Base-by-base conservation (phyloP, 495 filamentous ascomycete genomes). In the Tricharina praecox region DNA sequence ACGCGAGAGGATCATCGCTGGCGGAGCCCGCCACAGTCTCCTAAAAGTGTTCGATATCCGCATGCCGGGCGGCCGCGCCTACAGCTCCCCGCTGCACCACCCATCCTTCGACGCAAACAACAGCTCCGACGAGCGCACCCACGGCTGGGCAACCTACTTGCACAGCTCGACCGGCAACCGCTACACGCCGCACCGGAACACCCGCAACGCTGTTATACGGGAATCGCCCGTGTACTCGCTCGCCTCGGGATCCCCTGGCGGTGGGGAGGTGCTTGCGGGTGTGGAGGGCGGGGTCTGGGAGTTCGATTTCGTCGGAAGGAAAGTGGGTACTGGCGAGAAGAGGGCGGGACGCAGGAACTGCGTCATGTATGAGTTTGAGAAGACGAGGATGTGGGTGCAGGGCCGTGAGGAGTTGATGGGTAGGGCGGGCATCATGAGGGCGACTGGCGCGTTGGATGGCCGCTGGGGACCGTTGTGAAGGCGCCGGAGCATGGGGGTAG, bases 41-140 rank as follows among this genome's bases (percentile, higher is more conserved):
- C 58, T 82, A 7, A 81, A 81, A 52, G 56, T 79, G 1, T 82
- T 80, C 49, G 76, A 82, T 54, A 58, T 82, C 26, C 73, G 78
- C 30, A 67, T 76, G 64, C 58, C 62, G 8, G 71, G 67, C 5
- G 64, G 61, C 3, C 46, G 44, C 7, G 24, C 51, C 8, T 73
- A 70, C 59, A n/a, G 21, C 34, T 37, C 43, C 42, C 37, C 21
- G 18, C 35, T n/a, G 2, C 21, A 13, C 20, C n/a, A 10, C 16
- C 41, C 32, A 34, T 21, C 19, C 8, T 32, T 1, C 25, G 15
- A 18, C 10, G 38, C 23, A 2, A 15, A 0, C 15, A 18, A 23
- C 47, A 26, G 7, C 20, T 37, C 4, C 24, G 24, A 8, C 18
- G 4, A 7, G 13, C 9, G 24, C 25, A 21, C 28, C 11, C 21